These are phyloP conservation scores for Pyrenula aspistea DNA, from an alignment of 495 filamentous ascomycete genomes.

Conservation along the genomic window DNA sequence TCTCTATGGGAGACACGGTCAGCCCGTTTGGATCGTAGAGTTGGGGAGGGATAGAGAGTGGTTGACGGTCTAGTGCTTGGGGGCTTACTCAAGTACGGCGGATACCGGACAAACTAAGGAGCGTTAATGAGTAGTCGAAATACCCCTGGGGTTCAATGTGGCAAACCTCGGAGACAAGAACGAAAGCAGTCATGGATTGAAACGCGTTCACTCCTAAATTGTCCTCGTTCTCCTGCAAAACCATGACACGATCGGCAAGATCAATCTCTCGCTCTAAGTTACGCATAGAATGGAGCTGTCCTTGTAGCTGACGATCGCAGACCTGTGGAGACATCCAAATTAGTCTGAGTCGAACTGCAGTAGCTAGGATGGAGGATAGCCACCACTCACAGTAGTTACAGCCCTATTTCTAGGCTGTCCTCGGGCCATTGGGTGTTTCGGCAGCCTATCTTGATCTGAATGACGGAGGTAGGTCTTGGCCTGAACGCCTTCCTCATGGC, in stretches of 20 bases:
- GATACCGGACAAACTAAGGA: background rate
- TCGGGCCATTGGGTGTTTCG: background rate
- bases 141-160: background rate
- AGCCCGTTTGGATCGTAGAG: background rate
- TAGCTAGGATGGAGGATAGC: background rate
- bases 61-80: background rate
- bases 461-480: background rate
- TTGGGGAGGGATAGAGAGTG: background rate
- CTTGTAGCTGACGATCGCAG: background rate
- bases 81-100: background rate
- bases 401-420: background rate
- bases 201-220: background rate
- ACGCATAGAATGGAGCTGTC: background rate
- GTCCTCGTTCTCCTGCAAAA: background rate
- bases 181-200: background rate
- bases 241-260: background rate
- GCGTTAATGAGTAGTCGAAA: constrained; percentile 1
- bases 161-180: background rate
- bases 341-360: background rate
- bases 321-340: background rate
- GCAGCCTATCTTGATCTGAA: background rate
- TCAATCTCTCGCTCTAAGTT: background rate
- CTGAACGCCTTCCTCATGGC: background rate
- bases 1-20: too few relatives aligned
- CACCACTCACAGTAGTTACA: background rate